Evolutionary conservation across 2,329 filamentous ascomycete genomes (phyloP), one percentile per base, ranked within the genome.

Genomic region (Cladosporium sp.): DNA sequence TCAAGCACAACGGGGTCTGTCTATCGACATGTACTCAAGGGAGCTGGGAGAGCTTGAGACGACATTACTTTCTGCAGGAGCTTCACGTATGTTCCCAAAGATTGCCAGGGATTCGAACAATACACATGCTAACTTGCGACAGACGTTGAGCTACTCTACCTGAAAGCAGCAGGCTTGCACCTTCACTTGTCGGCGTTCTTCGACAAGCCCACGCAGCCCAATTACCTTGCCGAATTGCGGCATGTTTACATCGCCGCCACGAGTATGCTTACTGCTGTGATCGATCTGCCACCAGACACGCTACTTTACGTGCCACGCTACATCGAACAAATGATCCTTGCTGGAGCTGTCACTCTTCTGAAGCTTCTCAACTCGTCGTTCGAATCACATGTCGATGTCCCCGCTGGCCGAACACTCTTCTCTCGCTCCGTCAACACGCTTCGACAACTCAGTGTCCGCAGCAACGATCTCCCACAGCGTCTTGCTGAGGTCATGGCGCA

Each of bases 401-500:
- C 84, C 35, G 77, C 82, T 5, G 85, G 84, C 10, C 80, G 85
- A 19, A 78, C 76, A 4, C 78, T 89, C 9, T 90, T 92, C 64
- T 80, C 87, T 59, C 77, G 80, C 42, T 86, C 86, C 1, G 84
- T 92, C 49, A 76, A 78, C 42, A 82, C 83, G 4, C 83, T 92
- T 45, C 79, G 87, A 33, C 78, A 80, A 48, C 86, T 87, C 44
- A 89, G 86, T 58, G 84, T 91, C 14, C 80, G 84, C 41, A 80
- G 84, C 56, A 92, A 92, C 62, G 88, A 93, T 63, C 77, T 93
- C 9, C 83, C 88, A 50, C 88, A 86, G 76, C 81, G 88, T 32
- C 76, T 92, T 55, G 86, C 87, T 2, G 88, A 92, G 71, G 79
- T 93, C n/a, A 86, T 92, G 76, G 87, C 88, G 5, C 88, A 92